These are phyloP conservation scores for Fusarium bactridioides DNA, from an alignment of 2,329 filamentous ascomycete genomes.

Conservation along the genomic window DNA sequence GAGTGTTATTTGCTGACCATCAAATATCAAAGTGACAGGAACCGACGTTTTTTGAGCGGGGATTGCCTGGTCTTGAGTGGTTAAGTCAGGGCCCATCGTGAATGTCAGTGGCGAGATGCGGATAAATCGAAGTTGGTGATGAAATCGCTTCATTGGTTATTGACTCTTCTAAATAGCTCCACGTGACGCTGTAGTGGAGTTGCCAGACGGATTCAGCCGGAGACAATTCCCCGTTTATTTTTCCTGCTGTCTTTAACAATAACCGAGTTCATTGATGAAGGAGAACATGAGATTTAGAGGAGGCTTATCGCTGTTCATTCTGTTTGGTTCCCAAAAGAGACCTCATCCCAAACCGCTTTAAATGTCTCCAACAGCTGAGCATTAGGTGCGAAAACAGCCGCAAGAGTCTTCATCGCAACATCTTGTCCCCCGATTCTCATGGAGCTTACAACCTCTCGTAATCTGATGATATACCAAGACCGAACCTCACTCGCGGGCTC, in stretches of 20 bases:
- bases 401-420: background rate
- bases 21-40: background rate
- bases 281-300: too few relatives aligned
- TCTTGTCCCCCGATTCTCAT: background rate
- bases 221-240: fast-evolving
- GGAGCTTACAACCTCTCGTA: background rate
- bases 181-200: slow-evolving; percentile 4
- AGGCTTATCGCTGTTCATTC: fast-evolving
- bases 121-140: background rate
- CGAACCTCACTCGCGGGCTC: background rate
- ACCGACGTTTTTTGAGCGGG: fast-evolving
- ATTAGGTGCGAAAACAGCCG: background rate
- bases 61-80: background rate
- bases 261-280: too few relatives aligned
- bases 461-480: slow-evolving; percentile 1
- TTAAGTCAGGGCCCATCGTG: background rate
- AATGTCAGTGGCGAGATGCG: background rate
- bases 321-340: background rate
- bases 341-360: slow-evolving; percentile 4
- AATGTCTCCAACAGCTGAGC: background rate
- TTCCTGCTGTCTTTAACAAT: fast-evolving
- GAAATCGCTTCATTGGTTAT: background rate
- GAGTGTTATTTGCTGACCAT: slow-evolving; percentile 1
- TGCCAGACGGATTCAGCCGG: background rate
- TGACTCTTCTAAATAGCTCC: background rate